Evolutionary conservation across 805 yeast genomes (phyloP), one percentile per base, ranked within the genome.

Genomic region (Yamadazyma akitaensis): DNA sequence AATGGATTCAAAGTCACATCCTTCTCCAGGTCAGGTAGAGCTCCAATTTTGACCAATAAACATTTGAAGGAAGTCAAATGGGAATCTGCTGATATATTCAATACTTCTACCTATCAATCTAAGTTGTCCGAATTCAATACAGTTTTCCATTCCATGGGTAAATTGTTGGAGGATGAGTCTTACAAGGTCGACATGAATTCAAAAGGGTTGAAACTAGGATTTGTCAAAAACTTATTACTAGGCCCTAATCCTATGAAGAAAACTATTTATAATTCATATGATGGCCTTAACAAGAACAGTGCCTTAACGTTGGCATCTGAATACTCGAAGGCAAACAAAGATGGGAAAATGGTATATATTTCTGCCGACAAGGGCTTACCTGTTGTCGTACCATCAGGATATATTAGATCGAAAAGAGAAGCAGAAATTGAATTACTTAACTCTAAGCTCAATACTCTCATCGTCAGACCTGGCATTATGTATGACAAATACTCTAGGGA

Each of bases 391-490:
- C 92, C 94, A 1, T 57, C 67, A 0, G 90, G 84, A 1, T 90
- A 90, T 62, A 79, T 90, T 31, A 71, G 75, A 9, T 81, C 94
- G 18, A 90, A 90, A 57, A 69, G 96, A 54, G 81, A 75, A 49
- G 92, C 97, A 0, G 97, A 90, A 60, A 62, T 63, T 19, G 84
- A 79, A 53, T 62, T 81, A 17, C 67, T 77, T 17, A 66, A 70
- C n/a, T 59, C 63, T 2, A 60, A 60, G 1, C 67, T 87, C 19
- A 74, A 92, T 47, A 69, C 85, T 0, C 79, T 90, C 1, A 61
- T 85, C 13, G 51, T 87, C 64, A 74, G 96, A 50, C 97, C 97
- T 0, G 95, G 95, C 0, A 80, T 89, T 55, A 82, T 90, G 90
- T 85, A 68, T 57, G 95, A 88, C 58, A 79, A 72, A 16, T 39